These are phyloP conservation scores for Rhipidocladum racemiflorum DNA, from an alignment of 176 grass and related monocot genomes.

Conservation along the genomic window DNA sequence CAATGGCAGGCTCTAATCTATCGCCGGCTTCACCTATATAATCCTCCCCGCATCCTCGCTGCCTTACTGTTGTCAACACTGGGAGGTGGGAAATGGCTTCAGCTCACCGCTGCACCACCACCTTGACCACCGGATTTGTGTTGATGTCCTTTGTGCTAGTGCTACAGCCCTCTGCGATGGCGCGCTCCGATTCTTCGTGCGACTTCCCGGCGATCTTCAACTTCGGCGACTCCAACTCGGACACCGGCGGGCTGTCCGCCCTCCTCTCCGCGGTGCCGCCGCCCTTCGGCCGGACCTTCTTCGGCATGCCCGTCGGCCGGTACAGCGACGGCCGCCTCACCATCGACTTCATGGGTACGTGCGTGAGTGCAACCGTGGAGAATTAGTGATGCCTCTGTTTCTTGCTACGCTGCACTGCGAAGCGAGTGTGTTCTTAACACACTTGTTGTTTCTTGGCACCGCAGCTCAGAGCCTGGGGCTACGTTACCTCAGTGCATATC, in stretches of 20 bases:
- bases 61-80: background rate
- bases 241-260: slow-evolving; percentile 57
- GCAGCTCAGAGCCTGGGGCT: slow-evolving; percentile 70
- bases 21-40: too few species aligned
- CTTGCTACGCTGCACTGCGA: too few species aligned
- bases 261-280: slow-evolving; percentile 16
- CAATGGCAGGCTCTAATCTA: background rate
- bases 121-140: background rate
- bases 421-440: too few species aligned
- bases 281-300: slow-evolving; percentile 62
- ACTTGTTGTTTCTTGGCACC: background rate
- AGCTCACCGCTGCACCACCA: background rate
- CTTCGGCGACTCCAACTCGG: slow-evolving; percentile 97
- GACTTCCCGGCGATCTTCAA: slow-evolving; percentile 46
- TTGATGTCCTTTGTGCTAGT: background rate
- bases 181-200: too few species aligned
- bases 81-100: background rate
- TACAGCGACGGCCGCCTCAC: slow-evolving; percentile 54
- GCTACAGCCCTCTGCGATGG: background rate
- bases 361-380: background rate
- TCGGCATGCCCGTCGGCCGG: slow-evolving; percentile 41
- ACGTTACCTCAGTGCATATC: slow-evolving; percentile 73
- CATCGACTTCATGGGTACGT: slow-evolving; percentile 57
- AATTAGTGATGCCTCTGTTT: too few species aligned
- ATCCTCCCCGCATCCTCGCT: too few species aligned